Evolutionary conservation across 192 early-diverging fungal species (phyloP).

Genomic region (Coemansia sp.): DNA sequence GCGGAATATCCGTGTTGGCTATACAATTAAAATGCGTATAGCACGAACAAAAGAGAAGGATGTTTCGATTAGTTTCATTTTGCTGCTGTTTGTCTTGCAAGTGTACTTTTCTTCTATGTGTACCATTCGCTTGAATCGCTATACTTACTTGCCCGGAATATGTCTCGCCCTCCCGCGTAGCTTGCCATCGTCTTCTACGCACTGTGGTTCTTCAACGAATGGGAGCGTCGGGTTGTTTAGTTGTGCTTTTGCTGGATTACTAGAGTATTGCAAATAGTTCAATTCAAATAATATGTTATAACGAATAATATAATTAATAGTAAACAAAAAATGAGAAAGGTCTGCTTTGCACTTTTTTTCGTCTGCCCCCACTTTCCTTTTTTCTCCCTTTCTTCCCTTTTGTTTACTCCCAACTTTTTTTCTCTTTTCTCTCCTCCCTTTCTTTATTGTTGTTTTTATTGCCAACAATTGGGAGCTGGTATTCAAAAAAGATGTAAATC

Average conservation of each 20-base stretch:
- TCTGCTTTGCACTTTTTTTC: not conserved
- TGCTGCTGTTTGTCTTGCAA: not conserved
- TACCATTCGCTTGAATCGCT: not conserved
- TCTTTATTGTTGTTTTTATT: not conserved
- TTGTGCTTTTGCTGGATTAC: no score
- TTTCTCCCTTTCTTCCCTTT: not conserved
- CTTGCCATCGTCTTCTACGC: slow-evolving; percentile 18
- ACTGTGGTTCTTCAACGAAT: no score
- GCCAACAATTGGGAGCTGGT: not conserved
- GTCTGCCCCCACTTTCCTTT: not conserved
- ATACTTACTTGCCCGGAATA: slow-evolving; percentile 43
- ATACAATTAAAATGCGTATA: not conserved
- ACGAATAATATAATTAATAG: not conserved
- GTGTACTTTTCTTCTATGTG: not conserved
- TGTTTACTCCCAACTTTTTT: not conserved
- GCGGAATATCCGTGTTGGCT: slow-evolving; percentile 49
- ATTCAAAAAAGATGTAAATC: not conserved
- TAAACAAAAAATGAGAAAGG: slow-evolving; percentile 9
- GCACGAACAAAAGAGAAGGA: not conserved
- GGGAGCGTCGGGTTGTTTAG: no score
- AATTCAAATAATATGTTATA: not conserved
- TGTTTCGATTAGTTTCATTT: not conserved
- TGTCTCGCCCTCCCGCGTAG: slow-evolving; percentile 44
- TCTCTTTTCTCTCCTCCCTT: not conserved
- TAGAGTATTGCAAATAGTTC: no score